Conservation (phyloP, 352 stramenopile genomes). For the Globisporangium nodosum region DNA sequence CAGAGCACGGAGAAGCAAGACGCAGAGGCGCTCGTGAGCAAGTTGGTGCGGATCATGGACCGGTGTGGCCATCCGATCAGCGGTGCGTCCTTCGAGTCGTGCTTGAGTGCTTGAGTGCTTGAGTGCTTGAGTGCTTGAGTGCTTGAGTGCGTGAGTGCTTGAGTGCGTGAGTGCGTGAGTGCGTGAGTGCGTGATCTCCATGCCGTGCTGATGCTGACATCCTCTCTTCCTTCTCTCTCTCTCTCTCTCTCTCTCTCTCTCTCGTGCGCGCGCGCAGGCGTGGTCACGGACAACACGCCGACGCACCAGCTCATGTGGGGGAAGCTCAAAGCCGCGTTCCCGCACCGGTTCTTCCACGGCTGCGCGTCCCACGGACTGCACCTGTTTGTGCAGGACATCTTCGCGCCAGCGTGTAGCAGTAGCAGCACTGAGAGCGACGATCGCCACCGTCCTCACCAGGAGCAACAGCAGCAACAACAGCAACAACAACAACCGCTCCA, state of each 20-base stretch:
- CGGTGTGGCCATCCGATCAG: slow-evolving; percentile 3
- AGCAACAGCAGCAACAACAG: neutral
- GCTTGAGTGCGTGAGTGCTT: neutral
- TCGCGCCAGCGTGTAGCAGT: neutral
- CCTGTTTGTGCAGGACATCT: slow-evolving; percentile 22
- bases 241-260: neutral
- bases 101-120: too few relatives aligned
- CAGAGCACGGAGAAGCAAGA: slow-evolving; percentile 1
- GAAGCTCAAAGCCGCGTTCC: slow-evolving; percentile 17
- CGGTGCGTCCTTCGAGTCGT: slow-evolving; percentile 4
- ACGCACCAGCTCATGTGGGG: slow-evolving; percentile 17
- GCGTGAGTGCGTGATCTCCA: too few relatives aligned
- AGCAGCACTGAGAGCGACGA: neutral
- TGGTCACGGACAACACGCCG: slow-evolving; percentile 21
- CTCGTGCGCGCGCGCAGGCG: slow-evolving; percentile 1
- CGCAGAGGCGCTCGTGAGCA: slow-evolving; percentile 4
- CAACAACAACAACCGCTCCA: neutral
- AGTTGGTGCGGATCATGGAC: slow-evolving; percentile 13
- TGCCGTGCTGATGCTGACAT: neutral
- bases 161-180: neutral
- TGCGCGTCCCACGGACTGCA: slow-evolving; percentile 21
- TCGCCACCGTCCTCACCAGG: neutral
- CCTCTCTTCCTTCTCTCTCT: neutral
- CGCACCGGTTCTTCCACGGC: slow-evolving; percentile 22
- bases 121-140: neutral